Base-by-base conservation (phyloP, 2,329 filamentous ascomycete genomes). In the Sclerotinia borealis region DNA sequence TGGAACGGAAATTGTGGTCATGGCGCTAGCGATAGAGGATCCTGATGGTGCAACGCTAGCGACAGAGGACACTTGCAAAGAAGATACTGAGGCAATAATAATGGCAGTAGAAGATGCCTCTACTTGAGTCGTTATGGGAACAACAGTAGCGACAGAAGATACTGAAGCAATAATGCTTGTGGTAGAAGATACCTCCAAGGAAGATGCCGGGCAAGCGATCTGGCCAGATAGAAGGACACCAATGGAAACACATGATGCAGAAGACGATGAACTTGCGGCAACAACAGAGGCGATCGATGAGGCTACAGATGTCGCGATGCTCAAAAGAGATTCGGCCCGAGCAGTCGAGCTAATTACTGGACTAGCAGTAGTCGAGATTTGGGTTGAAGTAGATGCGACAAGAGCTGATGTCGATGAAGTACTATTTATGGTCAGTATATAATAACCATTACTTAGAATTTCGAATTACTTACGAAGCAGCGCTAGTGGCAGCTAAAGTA, bases 401-500 rank as follows among this genome's bases (percentile, higher is more conserved):
- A 36, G 31, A 9, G 29, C 47, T 11, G 34, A 25, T 25, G 49
- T 36, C 15, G 59, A 55, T 39, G 49, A 17, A 19, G 31, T 31
- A 41, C 43, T 62, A 27, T 22, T 49, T 13, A 58, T 41, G 2
- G 49, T 62, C 34, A 62, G 60, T 34, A 58, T 48, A 31, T 1
- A n/a, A 8, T n/a, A 19, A 37, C 15, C 3, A 4, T 17, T 31
- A 13, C 4, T 19, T 9, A 9, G 10, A 36, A 19, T 29, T 15
- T 11, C 9, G 22, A 8, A 17, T 15, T 19, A 47, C 48, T 61
- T n/a, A 54, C 60, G 8, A 11, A 25, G 41, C 22, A 4, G 31
- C 70, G 82, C 31, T 86, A 45, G 25, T 59, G 7, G 34, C 54
- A 19, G 54, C 27, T 5, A 19, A 48, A 4, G 45, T 13, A 75